Percentiles rank a stretch among this genome's conserved stretches.
These are phyloP conservation scores for Mrakia gelida DNA, from an alignment of 768 basidiomycete genomes.

Conservation along the genomic window DNA sequence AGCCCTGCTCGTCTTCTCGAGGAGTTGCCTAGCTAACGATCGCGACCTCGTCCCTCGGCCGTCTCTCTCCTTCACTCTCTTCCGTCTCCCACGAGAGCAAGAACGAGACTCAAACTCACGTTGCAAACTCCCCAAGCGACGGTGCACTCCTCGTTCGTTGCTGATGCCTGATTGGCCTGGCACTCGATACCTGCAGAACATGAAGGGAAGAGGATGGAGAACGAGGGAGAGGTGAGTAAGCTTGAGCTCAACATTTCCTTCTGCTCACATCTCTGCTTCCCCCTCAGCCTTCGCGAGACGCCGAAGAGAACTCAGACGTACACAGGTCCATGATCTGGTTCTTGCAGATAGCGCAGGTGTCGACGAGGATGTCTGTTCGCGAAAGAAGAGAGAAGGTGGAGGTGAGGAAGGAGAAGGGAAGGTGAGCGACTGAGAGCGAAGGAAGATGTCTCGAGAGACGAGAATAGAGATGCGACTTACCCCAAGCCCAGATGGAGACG, in stretches of 20 bases:
- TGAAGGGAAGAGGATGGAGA: neutral
- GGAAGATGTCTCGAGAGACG: neutral
- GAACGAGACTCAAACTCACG: constrained; percentile 48
- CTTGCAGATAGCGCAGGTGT: constrained; percentile 99
- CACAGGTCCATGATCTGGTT: constrained; percentile 99
- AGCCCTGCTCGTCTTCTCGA: too few species aligned
- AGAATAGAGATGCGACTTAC: constrained; percentile 49
- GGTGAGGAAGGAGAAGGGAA: neutral
- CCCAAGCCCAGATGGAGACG: constrained; percentile 98
- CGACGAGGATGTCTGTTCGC: constrained; percentile 83
- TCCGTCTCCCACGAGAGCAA: neutral
- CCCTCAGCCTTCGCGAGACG: too few species aligned
- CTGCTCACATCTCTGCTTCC: too few species aligned
- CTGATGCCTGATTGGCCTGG: constrained; percentile 97
- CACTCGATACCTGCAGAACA: constrained; percentile 83
- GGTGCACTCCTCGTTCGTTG: constrained; percentile 75
- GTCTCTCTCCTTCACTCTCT: neutral
- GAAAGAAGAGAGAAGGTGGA: neutral
- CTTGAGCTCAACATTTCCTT: neutral
- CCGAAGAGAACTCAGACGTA: constrained; percentile 49
- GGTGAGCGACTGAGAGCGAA: neutral
- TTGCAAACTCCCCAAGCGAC: constrained; percentile 99
- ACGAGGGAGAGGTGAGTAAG: neutral
- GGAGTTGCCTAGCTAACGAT: neutral
- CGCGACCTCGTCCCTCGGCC: neutral